phyloP scores from a whole-genome alignment of 2,329 filamentous ascomycete genomes.

The Monosporascus sp. region DNA sequence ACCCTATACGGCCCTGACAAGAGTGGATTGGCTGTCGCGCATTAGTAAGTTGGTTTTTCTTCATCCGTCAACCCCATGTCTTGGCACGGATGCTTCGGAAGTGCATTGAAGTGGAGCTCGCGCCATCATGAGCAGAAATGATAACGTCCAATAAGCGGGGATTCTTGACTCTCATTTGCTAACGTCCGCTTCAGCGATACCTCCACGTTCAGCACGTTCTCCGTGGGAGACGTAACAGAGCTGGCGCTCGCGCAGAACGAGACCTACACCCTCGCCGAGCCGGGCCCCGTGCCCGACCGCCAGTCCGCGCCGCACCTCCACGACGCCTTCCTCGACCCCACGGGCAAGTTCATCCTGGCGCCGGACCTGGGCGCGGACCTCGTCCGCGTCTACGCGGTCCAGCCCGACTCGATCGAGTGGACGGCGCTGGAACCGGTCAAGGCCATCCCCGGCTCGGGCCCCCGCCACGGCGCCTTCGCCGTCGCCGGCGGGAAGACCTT shows the following conservation, averaged over 20 bases:
- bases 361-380: conserved; percentile 63
- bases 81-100: conserved; percentile 2
- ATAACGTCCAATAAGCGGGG: too few species aligned
- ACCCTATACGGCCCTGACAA: conserved; percentile 22
- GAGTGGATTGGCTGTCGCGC: conserved; percentile 22
- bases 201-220: conserved; percentile 39
- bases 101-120: too few species aligned
- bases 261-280: conserved; percentile 33
- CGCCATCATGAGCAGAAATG: too few species aligned
- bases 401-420: conserved; percentile 39
- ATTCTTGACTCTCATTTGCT: too few species aligned
- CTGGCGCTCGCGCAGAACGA: conserved; percentile 32
- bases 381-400: conserved; percentile 50
- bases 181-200: conserved; percentile 6
- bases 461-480: conserved; percentile 59
- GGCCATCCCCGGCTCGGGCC: conserved; percentile 51
- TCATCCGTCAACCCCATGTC: conserved; percentile 7
- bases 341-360: conserved; percentile 54
- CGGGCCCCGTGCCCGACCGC: conserved; percentile 35
- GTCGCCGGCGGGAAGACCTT: conserved; percentile 39
- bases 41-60: conserved; percentile 23
- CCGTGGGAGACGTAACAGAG: conserved; percentile 32
- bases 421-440: conserved; percentile 35
- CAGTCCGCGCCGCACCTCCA: conserved; percentile 60
- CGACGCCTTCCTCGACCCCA: conserved; percentile 60